Conservation (phyloP, 2,329 filamentous ascomycete genomes). For the Epichloe festucae region DNA sequence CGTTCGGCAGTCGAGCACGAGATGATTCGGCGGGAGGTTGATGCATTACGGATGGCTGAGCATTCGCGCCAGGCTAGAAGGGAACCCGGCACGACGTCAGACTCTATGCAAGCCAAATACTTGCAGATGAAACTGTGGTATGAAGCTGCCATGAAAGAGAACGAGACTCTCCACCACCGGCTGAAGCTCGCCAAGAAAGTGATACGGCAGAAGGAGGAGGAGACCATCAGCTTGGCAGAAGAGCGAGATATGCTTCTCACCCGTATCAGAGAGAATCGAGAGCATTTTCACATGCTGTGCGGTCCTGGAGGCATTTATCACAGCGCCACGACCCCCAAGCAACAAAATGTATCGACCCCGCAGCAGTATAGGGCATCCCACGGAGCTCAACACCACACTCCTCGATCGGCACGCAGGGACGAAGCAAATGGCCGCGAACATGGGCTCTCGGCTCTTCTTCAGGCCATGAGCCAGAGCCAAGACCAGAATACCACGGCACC, state of each 20-base stretch:
- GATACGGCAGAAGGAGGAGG: constrained; percentile 66
- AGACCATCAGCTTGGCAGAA: constrained; percentile 56
- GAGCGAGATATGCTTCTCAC: constrained; percentile 67
- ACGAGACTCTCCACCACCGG: constrained; percentile 48
- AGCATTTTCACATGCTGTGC: constrained; percentile 69
- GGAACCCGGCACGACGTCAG: constrained; percentile 37
- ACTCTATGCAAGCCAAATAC: constrained; percentile 41
- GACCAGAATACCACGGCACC: constrained; percentile 52
- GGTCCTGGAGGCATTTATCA: constrained; percentile 60
- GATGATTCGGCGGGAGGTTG: constrained; percentile 78
- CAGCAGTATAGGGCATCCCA: constrained; percentile 30
- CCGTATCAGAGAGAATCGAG: constrained; percentile 78
- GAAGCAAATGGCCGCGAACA: constrained; percentile 29
- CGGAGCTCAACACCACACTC: constrained; percentile 37
- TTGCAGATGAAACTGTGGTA: constrained; percentile 53
- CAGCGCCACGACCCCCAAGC: constrained; percentile 45
- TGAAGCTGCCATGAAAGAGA: constrained; percentile 54
- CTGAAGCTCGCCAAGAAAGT: constrained; percentile 63
- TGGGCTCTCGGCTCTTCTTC: constrained; percentile 66
- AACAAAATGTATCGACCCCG: constrained; percentile 30
- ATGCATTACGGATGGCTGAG: constrained; percentile 66
- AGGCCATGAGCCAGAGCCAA: constrained; percentile 58
- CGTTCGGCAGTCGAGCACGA: constrained; percentile 83
- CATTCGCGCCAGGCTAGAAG: constrained; percentile 48
- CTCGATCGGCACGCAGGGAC: constrained; percentile 21